A percentile compares a stretch with the other conserved stretches of the same genome.
Conservation (phyloP, 1,139 yeast genomes). For the Lipomyces yarrowii region DNA sequence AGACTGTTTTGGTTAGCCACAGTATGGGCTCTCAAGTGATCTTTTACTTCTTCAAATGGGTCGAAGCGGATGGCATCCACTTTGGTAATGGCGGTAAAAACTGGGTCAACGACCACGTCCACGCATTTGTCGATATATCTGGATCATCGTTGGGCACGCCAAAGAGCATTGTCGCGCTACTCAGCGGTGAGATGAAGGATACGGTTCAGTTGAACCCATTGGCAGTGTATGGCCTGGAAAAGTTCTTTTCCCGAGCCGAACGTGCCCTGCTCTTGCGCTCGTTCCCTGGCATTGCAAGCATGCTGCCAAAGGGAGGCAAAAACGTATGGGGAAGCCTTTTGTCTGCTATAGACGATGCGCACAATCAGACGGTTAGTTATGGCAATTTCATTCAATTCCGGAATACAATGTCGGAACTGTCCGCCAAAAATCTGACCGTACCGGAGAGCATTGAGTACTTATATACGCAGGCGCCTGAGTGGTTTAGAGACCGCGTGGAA, state of each 20-base stretch:
- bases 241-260: conserved; percentile 87
- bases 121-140: conserved; percentile 72
- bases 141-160: conserved; percentile 94
- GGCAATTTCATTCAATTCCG: conserved; percentile 79
- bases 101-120: conserved; percentile 87
- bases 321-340: conserved; percentile 68
- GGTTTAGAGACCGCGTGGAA: conserved; percentile 67
- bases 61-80: conserved; percentile 74
- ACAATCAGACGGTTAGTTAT: conserved; percentile 52
- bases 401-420: conserved; percentile 47
- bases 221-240: conserved; percentile 95
- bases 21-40: conserved; percentile 96
- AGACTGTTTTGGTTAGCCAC: conserved; percentile 81
- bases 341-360: conserved; percentile 49
- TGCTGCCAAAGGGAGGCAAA: conserved; percentile 95
- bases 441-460: conserved; percentile 66
- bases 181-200: conserved; percentile 97
- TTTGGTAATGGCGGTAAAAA: conserved; percentile 85
- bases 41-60: conserved; percentile 93
- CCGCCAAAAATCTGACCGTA: conserved; percentile 63
- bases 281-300: conserved; percentile 92
- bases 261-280: conserved; percentile 81
- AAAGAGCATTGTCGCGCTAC: conserved; percentile 83
- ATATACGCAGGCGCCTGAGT: conserved; percentile 65
- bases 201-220: conserved; percentile 90